Base-by-base conservation (phyloP, 2,329 filamentous ascomycete species). In the Aspergillus sojae region DNA sequence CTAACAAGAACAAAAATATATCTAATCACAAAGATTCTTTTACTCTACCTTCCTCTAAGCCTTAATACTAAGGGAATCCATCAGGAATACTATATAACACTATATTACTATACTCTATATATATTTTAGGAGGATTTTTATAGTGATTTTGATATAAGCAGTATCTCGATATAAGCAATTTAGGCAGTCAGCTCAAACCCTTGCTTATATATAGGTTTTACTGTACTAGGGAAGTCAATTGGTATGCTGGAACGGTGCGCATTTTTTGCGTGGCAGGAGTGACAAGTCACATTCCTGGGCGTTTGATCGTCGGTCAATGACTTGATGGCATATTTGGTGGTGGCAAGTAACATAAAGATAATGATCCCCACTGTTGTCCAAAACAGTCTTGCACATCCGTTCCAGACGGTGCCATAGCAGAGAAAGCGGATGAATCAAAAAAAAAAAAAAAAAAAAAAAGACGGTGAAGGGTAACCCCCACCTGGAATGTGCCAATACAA, bases 401-500 rank as follows among this genome's bases (percentile, higher is more conserved):
- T 57, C 58, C 54, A 45, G 55, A 45, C 45, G 36, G 46, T 28
- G 11, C 14, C 32, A 30, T 26, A 54, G 53, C 19, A 26, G 26
- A 28, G 11, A 39, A 14, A 19, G 45, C 11, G 4, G 48, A 28
- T n/a, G 5, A 3, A 64, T 6, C 39, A 32, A 26, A 28, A 26
- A 26, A 4, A 1, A 57, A 32, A 45, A 32, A 45, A 32, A 26
- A 50, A 34, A 23, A 23, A 16, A 57, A 32, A 45, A 32, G 32
- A 28, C 26, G 30, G 23, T 16, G 39, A 57, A 56, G 34, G 36
- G 11, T 16, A 39, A 28, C 57, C 32, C 36, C 32, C 57, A 62
- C 56, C 62, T 63, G 54, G 45, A 54, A 57, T 50, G 50, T 56
- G 48, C 39, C n/a, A 30, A 30, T 46, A n/a, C 16, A 26, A 36